phyloP scores from a whole-genome alignment of 2,329 filamentous ascomycete genomes.

The Fusarium temperatum region DNA sequence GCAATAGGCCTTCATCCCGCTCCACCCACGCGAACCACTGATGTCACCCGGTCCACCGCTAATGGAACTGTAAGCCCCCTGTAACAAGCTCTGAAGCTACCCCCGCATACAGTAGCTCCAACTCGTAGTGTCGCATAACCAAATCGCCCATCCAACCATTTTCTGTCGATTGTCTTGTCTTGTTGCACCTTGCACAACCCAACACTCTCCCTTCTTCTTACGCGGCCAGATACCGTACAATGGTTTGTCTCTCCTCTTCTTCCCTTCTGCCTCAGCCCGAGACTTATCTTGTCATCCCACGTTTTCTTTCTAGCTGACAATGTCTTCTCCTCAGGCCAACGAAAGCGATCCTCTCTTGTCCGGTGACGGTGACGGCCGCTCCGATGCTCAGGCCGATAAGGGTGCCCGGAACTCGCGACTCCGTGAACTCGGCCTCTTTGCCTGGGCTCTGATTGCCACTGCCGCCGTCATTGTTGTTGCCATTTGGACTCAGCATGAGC shows the following conservation, averaged over 20 bases:
- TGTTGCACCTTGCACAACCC: conserved; percentile 11
- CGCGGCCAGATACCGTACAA: conserved; percentile 21
- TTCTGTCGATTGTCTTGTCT: not conserved
- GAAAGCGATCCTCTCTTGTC: conserved; percentile 57
- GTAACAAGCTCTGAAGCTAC: conserved; percentile 12
- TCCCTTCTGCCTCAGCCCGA: not conserved
- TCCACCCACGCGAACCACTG: conserved; percentile 17
- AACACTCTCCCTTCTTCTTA: conserved; percentile 11
- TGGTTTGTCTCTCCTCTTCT: conserved; percentile 25
- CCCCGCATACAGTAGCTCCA: conserved; percentile 6
- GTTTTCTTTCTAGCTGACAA: conserved; percentile 18
- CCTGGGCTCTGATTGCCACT: conserved; percentile 85
- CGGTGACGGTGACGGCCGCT: conserved; percentile 44
- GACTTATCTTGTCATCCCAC: conserved; percentile 9
- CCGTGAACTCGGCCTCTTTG: conserved; percentile 79
- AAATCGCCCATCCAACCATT: conserved; percentile 7
- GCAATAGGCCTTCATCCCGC: conserved; percentile 14
- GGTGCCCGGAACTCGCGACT: conserved; percentile 54
- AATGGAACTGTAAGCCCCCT: conserved; percentile 10
- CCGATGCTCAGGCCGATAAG: conserved; percentile 40
- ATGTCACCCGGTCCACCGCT: conserved; percentile 30
- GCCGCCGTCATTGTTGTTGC: conserved; percentile 80
- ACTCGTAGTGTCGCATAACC: conserved; percentile 7
- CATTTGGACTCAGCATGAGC: conserved; percentile 78
- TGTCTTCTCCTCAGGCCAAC: conserved; percentile 45